These are phyloP conservation scores for Diospyros kaki DNA, from an alignment of 148 eudicot species.

Conservation along the genomic window DNA sequence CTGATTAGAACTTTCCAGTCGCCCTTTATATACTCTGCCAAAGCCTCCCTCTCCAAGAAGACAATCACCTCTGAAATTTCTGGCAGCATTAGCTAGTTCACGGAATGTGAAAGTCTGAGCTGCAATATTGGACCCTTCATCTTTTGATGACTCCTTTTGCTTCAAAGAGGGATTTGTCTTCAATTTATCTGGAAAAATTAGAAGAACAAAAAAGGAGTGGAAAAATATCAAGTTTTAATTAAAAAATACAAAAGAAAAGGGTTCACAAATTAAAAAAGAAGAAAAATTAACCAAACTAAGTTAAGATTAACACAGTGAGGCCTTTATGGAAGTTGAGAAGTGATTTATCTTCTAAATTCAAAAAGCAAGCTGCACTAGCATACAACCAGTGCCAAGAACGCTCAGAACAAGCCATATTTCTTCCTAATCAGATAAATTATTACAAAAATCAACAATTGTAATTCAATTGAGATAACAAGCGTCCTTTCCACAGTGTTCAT, in stretches of 20 bases:
- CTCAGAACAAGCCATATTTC: background rate
- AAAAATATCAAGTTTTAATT: too few species aligned
- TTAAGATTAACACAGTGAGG: background rate
- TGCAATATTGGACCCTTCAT: conserved; percentile 9
- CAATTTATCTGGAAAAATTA: conserved; percentile 18
- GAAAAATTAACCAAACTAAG: background rate
- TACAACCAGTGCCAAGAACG: background rate
- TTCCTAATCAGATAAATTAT: too few species aligned
- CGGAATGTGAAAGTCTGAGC: conserved; percentile 36
- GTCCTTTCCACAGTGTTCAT: background rate
- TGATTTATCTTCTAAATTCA: conserved; percentile 2
- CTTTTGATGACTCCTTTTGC: conserved; percentile 11
- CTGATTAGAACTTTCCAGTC: conserved; percentile 9
- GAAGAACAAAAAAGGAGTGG: background rate
- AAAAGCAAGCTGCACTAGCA: background rate
- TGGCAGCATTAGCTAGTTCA: conserved; percentile 37
- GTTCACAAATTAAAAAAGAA: background rate
- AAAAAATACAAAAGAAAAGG: background rate
- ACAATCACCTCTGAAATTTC: conserved; percentile 34
- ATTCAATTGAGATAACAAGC: background rate
- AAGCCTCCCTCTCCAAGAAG: conserved; percentile 46
- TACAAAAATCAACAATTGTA: background rate
- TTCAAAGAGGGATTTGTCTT: conserved; percentile 1
- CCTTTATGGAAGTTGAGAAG: background rate
- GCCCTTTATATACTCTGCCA: conserved; percentile 46